Conservation (phyloP, 352 stramenopile genomes). For the Phytophthora ramorum region DNA sequence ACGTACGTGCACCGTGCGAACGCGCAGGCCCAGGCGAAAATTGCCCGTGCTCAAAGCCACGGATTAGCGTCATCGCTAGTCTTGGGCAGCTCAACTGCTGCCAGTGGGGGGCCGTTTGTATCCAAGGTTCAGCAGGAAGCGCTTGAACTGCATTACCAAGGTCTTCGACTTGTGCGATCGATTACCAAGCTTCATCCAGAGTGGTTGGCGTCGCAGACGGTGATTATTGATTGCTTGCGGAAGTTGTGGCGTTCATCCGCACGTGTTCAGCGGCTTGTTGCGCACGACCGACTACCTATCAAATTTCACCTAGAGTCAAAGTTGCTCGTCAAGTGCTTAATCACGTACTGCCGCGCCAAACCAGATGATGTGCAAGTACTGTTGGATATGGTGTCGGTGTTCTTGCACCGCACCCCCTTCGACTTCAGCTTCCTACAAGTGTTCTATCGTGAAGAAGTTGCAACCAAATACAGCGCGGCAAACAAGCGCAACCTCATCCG, state of each 20-base stretch:
- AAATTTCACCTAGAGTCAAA: constrained; percentile 96
- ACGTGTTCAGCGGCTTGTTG: constrained; percentile 72
- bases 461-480: constrained; percentile 55
- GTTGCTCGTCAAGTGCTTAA: constrained; percentile 94
- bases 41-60: constrained; percentile 78
- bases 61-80: constrained; percentile 49
- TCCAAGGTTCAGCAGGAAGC: constrained; percentile 87
- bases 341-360: constrained; percentile 93
- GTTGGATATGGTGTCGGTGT: constrained; percentile 96
- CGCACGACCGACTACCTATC: constrained; percentile 83
- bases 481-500: constrained; percentile 90
- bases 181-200: constrained; percentile 90
- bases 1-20: constrained; percentile 90
- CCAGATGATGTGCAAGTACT: constrained; percentile 96
- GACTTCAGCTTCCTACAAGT: constrained; percentile 96
- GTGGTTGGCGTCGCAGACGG: constrained; percentile 89
- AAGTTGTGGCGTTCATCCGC: constrained; percentile 95
- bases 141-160: constrained; percentile 96
- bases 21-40: constrained; percentile 87
- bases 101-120: constrained; percentile 54
- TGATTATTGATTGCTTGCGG: constrained; percentile 93
- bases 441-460: constrained; percentile 90
- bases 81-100: constrained; percentile 20
- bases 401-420: constrained; percentile 92
- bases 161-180: constrained; percentile 92